Evolutionary conservation across 805 yeast species (phyloP), one percentile per base, ranked within the genome.

Genomic region (Cyberlindnera xylosilytica): DNA sequence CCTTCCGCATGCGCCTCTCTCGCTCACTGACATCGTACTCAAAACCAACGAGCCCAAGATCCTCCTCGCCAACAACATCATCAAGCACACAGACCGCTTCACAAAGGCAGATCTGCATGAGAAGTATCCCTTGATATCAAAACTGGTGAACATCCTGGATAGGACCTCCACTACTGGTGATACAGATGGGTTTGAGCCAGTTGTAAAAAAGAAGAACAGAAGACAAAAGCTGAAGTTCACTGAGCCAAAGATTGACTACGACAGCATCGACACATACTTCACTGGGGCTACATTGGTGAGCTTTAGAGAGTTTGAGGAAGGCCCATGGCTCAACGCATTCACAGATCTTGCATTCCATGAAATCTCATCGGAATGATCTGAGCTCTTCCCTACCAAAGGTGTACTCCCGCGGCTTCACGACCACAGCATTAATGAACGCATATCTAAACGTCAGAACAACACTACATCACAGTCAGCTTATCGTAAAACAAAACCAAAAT

Each of bases 1-100:
- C 54, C 67, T 86, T 36, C 95, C 95, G 0, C 95, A 86, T 63
- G 91, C 90, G 0, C 87, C 88, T 1, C 60, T 82, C 30, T 66
- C 60, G 15, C 53, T 79, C 15, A 74, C 82, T 1, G 72, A 77
- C 31, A n/a, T 20, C 1, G 47, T 79, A 1, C 38, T 78, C 11
- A 32, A 33, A 2, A 27, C 34, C 0, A 58, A 63, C 18, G 20
- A 55, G 26, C 78, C 83, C 2, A 40, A 32, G n/a, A 53, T 61
- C 27, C 47, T 75, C 34, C 57, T 81, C 16, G 80, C 79, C 6
- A 81, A 81, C 52, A 69, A 80, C 53, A 45, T 78, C 4, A 53
- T 70, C 0, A 66, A 68, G 6, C 83, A 80, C 48, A 77, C 81
- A 1, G 81, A 77, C 41, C 63, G 83, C 39, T 61, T 74, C 26